Percentiles rank a stretch among this genome's conserved stretches.
Conservation (phyloP, 192 early-diverging fungal genomes). For the Podila horticola region DNA sequence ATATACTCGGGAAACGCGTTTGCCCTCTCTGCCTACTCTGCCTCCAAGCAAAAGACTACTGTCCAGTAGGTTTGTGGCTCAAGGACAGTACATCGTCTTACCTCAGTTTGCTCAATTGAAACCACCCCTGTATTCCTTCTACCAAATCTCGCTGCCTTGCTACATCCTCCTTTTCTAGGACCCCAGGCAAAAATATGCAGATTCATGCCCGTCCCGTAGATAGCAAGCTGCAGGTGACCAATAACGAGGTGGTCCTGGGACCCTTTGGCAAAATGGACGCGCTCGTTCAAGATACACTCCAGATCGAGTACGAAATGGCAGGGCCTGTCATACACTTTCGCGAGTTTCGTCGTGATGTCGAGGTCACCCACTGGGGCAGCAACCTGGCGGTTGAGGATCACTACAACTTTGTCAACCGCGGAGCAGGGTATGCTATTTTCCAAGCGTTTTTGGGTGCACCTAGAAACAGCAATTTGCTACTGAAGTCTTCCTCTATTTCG, state of each 20-base stretch:
- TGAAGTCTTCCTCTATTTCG: not conserved
- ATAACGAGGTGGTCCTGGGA: conserved; percentile 76
- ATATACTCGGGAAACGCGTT: conserved; percentile 69
- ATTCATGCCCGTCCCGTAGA: conserved; percentile 1
- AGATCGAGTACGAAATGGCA: conserved; percentile 74
- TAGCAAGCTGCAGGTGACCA: conserved; percentile 44
- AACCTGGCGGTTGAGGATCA: conserved; percentile 88
- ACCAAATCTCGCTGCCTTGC: not conserved
- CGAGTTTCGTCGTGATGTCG: conserved; percentile 72
- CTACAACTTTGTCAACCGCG: conserved; percentile 76
- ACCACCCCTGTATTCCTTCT: too few relatives aligned
- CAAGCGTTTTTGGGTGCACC: too few relatives aligned
- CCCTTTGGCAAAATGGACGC: conserved; percentile 64
- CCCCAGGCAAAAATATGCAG: too few relatives aligned
- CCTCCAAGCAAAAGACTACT: conserved; percentile 81
- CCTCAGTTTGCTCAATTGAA: not conserved
- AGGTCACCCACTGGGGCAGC: conserved; percentile 86
- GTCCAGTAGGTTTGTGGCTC: conserved; percentile 67
- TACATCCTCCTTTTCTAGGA: too few relatives aligned
- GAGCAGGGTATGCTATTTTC: conserved; percentile 72
- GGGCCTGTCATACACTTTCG: conserved; percentile 68
- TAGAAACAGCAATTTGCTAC: not conserved
- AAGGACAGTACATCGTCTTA: too few relatives aligned
- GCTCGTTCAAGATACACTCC: conserved; percentile 47
- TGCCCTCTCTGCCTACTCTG: conserved; percentile 72